Conservation (phyloP, 306 rosid species). For the Bauhinia variegata region DNA sequence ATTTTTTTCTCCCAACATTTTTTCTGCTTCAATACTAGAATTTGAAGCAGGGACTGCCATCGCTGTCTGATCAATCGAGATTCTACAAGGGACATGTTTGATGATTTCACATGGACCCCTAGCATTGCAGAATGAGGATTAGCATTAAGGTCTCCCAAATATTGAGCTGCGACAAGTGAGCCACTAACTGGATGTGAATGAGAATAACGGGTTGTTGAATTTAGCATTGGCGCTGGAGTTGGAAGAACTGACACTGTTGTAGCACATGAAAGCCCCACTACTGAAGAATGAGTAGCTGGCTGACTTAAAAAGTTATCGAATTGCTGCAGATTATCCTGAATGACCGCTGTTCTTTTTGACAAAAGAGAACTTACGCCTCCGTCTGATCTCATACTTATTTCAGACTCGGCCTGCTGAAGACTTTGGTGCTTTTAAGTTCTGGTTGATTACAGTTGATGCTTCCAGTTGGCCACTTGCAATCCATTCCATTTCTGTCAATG, state of each 20-base stretch:
- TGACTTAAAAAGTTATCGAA: constrained; percentile 71
- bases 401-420: constrained; percentile 51
- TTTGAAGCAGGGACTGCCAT: constrained; percentile 42
- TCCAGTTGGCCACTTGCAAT: constrained; percentile 57
- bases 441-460: constrained; percentile 52
- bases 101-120: constrained; percentile 41
- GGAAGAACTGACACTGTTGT: constrained; percentile 84
- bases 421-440: constrained; percentile 55
- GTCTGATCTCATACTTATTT: constrained; percentile 51
- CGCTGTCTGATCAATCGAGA: constrained; percentile 44
- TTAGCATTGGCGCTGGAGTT: constrained; percentile 80
- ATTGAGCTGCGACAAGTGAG: constrained; percentile 45
- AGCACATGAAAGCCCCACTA: constrained; percentile 72
- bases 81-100: constrained; percentile 38
- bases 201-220: constrained; percentile 66
- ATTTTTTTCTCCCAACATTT: constrained; percentile 39
- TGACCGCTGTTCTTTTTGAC: constrained; percentile 57
- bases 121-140: constrained; percentile 43
- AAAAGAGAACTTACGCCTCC: constrained; percentile 61
- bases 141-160: constrained; percentile 42
- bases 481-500: constrained; percentile 96
- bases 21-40: constrained; percentile 42
- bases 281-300: constrained; percentile 78
- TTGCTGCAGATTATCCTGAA: constrained; percentile 73
- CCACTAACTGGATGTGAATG: constrained; percentile 47